Evolutionary conservation across 2,329 filamentous ascomycete genomes (phyloP).

Genomic region (Grosmannia clavigera): DNA sequence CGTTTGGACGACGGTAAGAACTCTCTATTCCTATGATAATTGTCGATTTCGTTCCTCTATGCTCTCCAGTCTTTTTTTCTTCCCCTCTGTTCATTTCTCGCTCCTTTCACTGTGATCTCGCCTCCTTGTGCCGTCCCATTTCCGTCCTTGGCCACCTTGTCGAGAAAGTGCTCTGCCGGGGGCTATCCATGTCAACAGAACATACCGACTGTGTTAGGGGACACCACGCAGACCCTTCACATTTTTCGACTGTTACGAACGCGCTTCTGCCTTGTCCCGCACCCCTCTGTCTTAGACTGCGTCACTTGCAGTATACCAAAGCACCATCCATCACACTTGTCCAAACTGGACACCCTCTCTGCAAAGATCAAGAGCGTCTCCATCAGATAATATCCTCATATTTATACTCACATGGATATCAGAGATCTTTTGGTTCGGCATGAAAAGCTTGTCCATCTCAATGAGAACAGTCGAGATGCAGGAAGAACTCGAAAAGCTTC

Average conservation of each 20-base stretch:
- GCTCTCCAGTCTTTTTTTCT: slow-evolving; percentile 3
- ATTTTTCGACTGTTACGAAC: background rate
- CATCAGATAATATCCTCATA: slow-evolving; percentile 11
- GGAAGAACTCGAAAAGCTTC: slow-evolving; percentile 39
- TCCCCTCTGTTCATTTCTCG: background rate
- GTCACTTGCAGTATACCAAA: background rate
- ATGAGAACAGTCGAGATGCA: slow-evolving; percentile 44
- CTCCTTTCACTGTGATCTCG: background rate
- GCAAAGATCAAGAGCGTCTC: background rate
- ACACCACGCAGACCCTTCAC: background rate
- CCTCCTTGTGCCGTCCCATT: background rate
- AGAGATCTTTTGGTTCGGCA: slow-evolving; percentile 52
- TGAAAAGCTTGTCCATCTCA: slow-evolving; percentile 52
- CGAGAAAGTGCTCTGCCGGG: background rate
- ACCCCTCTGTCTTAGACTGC: background rate
- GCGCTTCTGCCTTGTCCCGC: background rate
- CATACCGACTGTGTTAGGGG: background rate
- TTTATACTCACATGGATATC: slow-evolving; percentile 47
- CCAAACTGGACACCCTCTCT: background rate
- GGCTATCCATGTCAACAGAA: background rate
- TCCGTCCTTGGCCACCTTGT: background rate
- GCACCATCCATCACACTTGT: background rate
- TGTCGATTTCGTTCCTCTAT: background rate
- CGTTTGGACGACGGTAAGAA: slow-evolving; percentile 48
- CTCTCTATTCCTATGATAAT: background rate